These are phyloP conservation scores for Polytolypa hystricis DNA, from an alignment of 2,329 filamentous ascomycete species.

Conservation along the genomic window DNA sequence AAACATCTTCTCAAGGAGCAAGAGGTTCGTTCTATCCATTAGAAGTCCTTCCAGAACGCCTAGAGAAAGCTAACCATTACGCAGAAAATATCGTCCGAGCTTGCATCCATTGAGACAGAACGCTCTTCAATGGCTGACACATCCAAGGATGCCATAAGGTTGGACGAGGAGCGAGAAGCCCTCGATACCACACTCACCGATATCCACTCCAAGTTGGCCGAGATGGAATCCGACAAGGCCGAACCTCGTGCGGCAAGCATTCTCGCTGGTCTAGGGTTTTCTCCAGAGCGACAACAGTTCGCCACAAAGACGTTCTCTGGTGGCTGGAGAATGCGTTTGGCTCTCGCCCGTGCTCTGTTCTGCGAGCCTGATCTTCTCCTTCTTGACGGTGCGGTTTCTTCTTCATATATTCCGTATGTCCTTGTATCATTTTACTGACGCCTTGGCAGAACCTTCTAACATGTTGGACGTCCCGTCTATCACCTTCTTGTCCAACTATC, in stretches of 20 bases:
- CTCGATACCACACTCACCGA: slow-evolving; percentile 85
- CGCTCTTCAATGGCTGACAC: slow-evolving; percentile 78
- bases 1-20: slow-evolving; percentile 90
- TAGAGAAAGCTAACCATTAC: neutral
- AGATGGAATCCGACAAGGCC: slow-evolving; percentile 99
- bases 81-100: slow-evolving; percentile 63
- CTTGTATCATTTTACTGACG: no score
- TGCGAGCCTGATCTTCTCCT: slow-evolving; percentile 93
- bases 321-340: slow-evolving; percentile 98
- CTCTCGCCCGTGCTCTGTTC: slow-evolving; percentile 87
- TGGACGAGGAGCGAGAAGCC: slow-evolving; percentile 81
- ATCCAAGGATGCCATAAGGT: slow-evolving; percentile 70
- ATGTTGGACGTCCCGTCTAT: slow-evolving; percentile 99
- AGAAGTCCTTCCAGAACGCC: slow-evolving; percentile 5
- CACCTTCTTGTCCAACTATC: slow-evolving; percentile 91
- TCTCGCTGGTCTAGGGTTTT: slow-evolving; percentile 93
- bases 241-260: slow-evolving; percentile 93
- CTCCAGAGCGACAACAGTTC: slow-evolving; percentile 77
- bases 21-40: slow-evolving; percentile 44
- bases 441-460: slow-evolving; percentile 79
- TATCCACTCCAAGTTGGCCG: slow-evolving; percentile 79
- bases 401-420: neutral
- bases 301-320: slow-evolving; percentile 97
- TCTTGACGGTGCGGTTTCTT: slow-evolving; percentile 54
- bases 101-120: slow-evolving; percentile 67